A percentile compares a stretch with the other conserved stretches of the same genome.
Evolutionary conservation across 129 eudicot species (phyloP).

Genomic region (Escallonia rubra): DNA sequence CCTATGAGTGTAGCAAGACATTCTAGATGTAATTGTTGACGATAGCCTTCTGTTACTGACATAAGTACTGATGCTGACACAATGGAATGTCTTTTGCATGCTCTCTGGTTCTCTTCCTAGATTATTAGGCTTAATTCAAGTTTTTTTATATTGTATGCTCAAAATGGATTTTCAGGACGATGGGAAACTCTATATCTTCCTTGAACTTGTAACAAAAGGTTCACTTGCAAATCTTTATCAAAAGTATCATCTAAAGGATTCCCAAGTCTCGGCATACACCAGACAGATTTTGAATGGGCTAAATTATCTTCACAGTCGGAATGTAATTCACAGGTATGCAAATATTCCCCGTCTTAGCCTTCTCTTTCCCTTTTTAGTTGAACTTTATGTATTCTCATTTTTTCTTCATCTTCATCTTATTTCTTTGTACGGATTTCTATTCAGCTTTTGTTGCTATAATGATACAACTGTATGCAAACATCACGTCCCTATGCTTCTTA

Average conservation of each 20-base stretch:
- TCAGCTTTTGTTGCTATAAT: too few species aligned
- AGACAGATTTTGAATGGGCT: slow-evolving; percentile 80
- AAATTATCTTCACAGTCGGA: slow-evolving; percentile 62
- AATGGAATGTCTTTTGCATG: not conserved
- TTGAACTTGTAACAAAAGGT: slow-evolving; percentile 85
- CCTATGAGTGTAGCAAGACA: too few species aligned
- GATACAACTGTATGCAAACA: too few species aligned
- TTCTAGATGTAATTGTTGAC: too few species aligned
- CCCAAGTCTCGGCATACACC: slow-evolving; percentile 76
- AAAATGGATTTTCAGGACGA: slow-evolving; percentile 48
- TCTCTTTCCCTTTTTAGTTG: too few species aligned
- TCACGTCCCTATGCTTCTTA: too few species aligned
- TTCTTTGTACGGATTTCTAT: too few species aligned
- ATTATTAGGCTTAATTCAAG: not conserved
- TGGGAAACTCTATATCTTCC: slow-evolving; percentile 70
- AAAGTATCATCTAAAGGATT: slow-evolving; percentile 62
- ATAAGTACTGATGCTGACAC: too few species aligned
- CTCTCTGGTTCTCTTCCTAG: not conserved
- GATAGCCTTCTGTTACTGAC: too few species aligned
- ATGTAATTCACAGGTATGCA: slow-evolving; percentile 77
- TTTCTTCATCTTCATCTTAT: too few species aligned
- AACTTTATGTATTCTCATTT: too few species aligned
- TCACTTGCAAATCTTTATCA: slow-evolving; percentile 70
- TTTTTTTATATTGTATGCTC: not conserved
- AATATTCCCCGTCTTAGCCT: too few species aligned